Base-by-base conservation (phyloP, 805 yeast species). In the Nakazawaea ishiwadae region DNA sequence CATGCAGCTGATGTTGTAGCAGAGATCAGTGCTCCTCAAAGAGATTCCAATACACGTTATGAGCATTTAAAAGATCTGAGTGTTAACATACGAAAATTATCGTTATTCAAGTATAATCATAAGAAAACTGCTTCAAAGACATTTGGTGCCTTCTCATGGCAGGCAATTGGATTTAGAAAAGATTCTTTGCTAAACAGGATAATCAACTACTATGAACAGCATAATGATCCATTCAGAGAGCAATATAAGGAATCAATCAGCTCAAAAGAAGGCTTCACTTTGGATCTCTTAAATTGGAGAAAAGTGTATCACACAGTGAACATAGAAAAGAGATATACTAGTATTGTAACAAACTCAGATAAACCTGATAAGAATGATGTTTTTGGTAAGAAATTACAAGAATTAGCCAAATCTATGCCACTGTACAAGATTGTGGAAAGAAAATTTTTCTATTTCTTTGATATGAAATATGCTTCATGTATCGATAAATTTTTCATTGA, bases 351-450 rank as follows among this genome's bases (percentile, higher is more conserved):
- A 8, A 35, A 32, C 7, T 31, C 39, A 9, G 21, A 27, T 19
- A 17, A 18, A 10, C 41, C 40, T 15, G 17, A 37, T 27, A 36
- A 20, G 19, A 24, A 42, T 16, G 45, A 42, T 27, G 19, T 21
- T 10, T 42, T 42, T 29, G 45, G 45, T 3, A 42, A 42, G 26
- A 42, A 37, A 29, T 33, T 42, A 16, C 41, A 42, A 28, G 45
- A 42, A 17, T 16, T 42, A 8, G 35, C 35, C 2, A 37, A 37
- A 18, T 7, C 37, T 3, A 17, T 42, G 29, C 45, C 45, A 3
- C 17, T 35, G 3, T 28, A 21, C 16, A 37, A 33, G 23, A 5
- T 33, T 4, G 32, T 42, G 3, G 45, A 42, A 19, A 9, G 18
- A 16, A 37, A 36, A 18, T 42, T 42, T 26, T 4, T 15, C 14